Evolutionary conservation across 805 yeast genomes (phyloP), one percentile per base, ranked within the genome.

Genomic region (Saccharomyces eubayanus): DNA sequence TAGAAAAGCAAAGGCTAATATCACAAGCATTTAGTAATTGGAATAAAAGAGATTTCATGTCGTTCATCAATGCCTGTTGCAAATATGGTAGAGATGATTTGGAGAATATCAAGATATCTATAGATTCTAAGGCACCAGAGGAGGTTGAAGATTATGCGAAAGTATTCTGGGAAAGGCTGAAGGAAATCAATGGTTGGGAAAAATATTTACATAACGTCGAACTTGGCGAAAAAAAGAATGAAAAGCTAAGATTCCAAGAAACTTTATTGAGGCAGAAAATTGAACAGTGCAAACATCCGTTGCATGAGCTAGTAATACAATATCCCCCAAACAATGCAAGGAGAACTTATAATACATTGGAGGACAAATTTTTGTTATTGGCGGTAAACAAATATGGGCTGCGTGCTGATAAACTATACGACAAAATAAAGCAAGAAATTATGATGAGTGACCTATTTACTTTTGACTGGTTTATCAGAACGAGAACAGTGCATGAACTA

Each of bases 271-370:
- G 74, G 1, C 70, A 67, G 31, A 85, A 85, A 59, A 70, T 86
- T 58, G 75, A 75, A 48, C 78, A 75, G 52, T 73, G 76, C 46
- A 72, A 74, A n/a, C 80, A 77, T 54, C 90, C 91, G 0, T 65
- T 85, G 24, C 82, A 82, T 47, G 83, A 84, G 46, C 70, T 87
- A 67, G 70, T 70, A 3, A 82, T 87, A 27, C 85, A 80, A 52
- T 87, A 85, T 56, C 92, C 94, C 0, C 91, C 91, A n/a, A 87
- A 86, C 64, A 87, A 85, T 65, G 85, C 94, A 11, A 85, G 87
- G 62, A 72, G 90, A 59, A 77, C 85, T 8, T 87, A 85, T 61
- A 81, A 87, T 8, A 79, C 80, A 31, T 67, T 77, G 0, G 95
- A 87, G 63, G 96, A 87, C 63, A 75, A 88, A 51, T 87, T 83